phyloP scores from a whole-genome alignment of 192 early-diverging fungal genomes.

The Backusella australiensis region DNA sequence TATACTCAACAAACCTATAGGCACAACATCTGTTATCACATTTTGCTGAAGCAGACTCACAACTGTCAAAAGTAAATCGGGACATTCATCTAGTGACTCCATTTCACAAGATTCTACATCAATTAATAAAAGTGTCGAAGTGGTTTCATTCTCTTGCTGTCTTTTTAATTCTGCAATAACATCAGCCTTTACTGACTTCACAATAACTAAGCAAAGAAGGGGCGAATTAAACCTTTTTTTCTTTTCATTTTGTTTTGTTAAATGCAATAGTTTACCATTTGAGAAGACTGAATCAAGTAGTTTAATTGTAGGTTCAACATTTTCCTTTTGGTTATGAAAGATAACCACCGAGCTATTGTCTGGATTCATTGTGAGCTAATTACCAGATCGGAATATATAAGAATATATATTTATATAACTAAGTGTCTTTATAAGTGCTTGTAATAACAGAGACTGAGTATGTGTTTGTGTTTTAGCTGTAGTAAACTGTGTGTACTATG shows the following conservation, averaged over 20 bases:
- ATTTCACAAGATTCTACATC: conserved; percentile 5
- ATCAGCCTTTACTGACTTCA: not conserved
- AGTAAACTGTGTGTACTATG: too few species aligned
- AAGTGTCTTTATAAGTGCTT: too few species aligned
- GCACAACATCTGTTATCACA: not conserved
- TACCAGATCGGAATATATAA: conserved; percentile 4
- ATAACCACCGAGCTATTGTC: conserved; percentile 8
- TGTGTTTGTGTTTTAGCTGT: not conserved
- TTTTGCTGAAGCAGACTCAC: not conserved
- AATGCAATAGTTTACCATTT: not conserved
- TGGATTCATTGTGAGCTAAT: conserved; percentile 5
- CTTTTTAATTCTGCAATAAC: conserved; percentile 6
- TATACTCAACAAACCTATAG: not conserved
- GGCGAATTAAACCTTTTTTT: not conserved
- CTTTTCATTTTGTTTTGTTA: not conserved
- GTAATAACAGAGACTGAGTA: not conserved
- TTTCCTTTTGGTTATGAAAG: not conserved
- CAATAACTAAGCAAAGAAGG: not conserved
- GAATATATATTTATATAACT: not conserved
- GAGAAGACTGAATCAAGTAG: not conserved
- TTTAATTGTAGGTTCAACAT: not conserved
- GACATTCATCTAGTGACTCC: not conserved
- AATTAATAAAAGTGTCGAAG: conserved; percentile 7
- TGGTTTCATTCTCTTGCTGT: conserved; percentile 6
- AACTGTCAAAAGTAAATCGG: conserved; percentile 9